Percentiles rank a stretch among this genome's conserved stretches.
phyloP scores from a whole-genome alignment of 2,329 filamentous ascomycete species.

The Exophiala bonariae region DNA sequence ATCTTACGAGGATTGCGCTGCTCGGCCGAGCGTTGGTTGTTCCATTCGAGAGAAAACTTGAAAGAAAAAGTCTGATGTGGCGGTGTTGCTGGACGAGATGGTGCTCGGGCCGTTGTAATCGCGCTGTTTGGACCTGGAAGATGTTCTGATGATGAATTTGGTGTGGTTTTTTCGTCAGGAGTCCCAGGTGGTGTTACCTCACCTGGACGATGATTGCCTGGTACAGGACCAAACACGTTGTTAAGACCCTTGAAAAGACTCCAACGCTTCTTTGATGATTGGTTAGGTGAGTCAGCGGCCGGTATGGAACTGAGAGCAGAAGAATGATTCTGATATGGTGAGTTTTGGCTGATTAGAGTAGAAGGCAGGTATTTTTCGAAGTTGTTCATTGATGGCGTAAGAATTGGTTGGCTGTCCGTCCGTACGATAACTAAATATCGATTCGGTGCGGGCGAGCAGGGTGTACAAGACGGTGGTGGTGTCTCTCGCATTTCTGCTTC shows the following conservation, averaged over 20 bases:
- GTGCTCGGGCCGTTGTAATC: conserved; percentile 30
- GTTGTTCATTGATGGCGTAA: conserved; percentile 58
- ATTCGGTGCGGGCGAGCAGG: conserved; percentile 81
- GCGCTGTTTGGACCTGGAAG: conserved; percentile 21
- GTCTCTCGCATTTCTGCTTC: conserved; percentile 59
- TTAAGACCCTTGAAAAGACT: conserved; percentile 49
- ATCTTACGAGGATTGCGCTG: conserved; percentile 54
- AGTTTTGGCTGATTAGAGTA: conserved; percentile 32
- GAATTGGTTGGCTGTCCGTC: conserved; percentile 65
- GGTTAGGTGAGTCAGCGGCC: conserved; percentile 25
- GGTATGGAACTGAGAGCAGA: conserved; percentile 34
- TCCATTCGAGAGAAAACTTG: conserved; percentile 69
- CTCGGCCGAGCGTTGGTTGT: conserved; percentile 49
- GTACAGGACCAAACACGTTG: conserved; percentile 42
- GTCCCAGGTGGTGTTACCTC: conserved; percentile 42
- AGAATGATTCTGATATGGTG: conserved; percentile 37
- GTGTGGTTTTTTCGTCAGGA: conserved; percentile 28
- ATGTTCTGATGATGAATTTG: conserved; percentile 1
- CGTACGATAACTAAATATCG: conserved; percentile 87
- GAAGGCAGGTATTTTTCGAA: conserved; percentile 61
- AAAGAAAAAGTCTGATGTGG: conserved; percentile 60
- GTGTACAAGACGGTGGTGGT: conserved; percentile 69
- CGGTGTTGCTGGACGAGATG: conserved; percentile 37
- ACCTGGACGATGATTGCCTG: conserved; percentile 45
- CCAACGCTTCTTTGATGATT: conserved; percentile 47